Evolutionary conservation across 169 alveolate species (phyloP), one percentile per base, ranked within the genome.

Genomic region (Cryptosporidium felis): DNA sequence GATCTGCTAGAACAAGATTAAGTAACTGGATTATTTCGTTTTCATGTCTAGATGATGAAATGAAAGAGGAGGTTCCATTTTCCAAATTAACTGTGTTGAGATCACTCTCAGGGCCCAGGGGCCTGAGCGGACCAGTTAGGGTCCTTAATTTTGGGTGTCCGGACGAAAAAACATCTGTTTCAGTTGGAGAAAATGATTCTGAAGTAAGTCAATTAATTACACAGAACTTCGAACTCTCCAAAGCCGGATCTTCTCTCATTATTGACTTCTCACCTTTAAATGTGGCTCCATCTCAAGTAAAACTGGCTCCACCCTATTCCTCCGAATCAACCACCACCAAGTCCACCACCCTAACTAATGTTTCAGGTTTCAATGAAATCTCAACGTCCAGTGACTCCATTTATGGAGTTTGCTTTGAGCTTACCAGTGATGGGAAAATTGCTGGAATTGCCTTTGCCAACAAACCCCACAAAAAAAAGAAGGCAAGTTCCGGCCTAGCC

Each of bases 361-460:
- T 74, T 10, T 30, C 74, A 53, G 85, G 85, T 38, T 56, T 74
- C 41, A 74, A 74, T 56, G 60, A 53, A 36, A 74, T 74, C 28
- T 53, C 67, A 0, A 49, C 67, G 16, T 16, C 56, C 34, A 74
- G 67, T 38, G 67, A 74, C 56, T 74, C 85, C 18, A 74, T 74
- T 40, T 74, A 74, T 21, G 85, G 74, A 18, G 67, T 74, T 56
- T 74, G 85, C 23, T 74, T 74, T 56, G 85, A 74, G 26, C 58
- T 74, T 18, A 74, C 85, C 4, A 74, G 74, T 53, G 85, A 74
- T 18, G 85, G 74, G 16, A 74, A 53, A 38, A 74, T 74, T 51
- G 85, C 85, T 36, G 85, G 85, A 28, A 74, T 74, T 53, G 85
- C 85, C n/a, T 74, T 74, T 49, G 85, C 85, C 14, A 74, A 74